Evolutionary conservation across 345 rosid genomes (phyloP).

Genomic region (Combretum micranthum): DNA sequence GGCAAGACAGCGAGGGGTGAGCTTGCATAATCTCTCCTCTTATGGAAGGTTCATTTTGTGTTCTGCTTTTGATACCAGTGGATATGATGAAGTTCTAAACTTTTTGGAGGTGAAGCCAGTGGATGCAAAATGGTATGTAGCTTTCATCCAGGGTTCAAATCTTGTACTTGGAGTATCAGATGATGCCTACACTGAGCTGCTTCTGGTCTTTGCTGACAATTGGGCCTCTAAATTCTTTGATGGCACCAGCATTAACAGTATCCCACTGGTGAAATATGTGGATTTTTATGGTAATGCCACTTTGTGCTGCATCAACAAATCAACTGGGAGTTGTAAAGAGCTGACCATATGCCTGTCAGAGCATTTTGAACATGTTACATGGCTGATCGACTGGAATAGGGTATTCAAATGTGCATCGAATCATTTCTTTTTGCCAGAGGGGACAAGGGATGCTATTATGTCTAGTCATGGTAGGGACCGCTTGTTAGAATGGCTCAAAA

Average conservation of each 20-base stretch:
- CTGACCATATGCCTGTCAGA: slow-evolving; percentile 17
- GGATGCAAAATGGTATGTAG: slow-evolving; percentile 45
- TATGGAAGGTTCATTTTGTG: slow-evolving; percentile 40
- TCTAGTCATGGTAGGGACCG: slow-evolving; percentile 12
- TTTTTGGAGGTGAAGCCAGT: slow-evolving; percentile 47
- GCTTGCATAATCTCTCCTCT: slow-evolving; percentile 54
- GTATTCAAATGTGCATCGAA: slow-evolving; percentile 31
- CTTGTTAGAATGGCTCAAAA: slow-evolving; percentile 35
- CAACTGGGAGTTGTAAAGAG: not conserved
- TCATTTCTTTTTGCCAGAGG: slow-evolving; percentile 38
- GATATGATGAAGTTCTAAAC: slow-evolving; percentile 28
- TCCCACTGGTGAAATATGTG: slow-evolving; percentile 48
- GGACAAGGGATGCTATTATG: slow-evolving; percentile 25
- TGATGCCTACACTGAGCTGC: slow-evolving; percentile 38
- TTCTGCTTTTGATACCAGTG: slow-evolving; percentile 33
- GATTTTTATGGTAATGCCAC: slow-evolving; percentile 24
- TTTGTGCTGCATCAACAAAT: slow-evolving; percentile 26
- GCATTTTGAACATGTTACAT: slow-evolving; percentile 2
- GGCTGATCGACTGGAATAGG: slow-evolving; percentile 54
- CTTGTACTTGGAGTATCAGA: slow-evolving; percentile 42
- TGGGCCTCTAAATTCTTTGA: slow-evolving; percentile 33
- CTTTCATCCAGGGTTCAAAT: slow-evolving; percentile 50
- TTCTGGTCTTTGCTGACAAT: slow-evolving; percentile 39
- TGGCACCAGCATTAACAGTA: slow-evolving; percentile 18
- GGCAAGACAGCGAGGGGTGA: slow-evolving; percentile 40